Base-by-base conservation (phyloP, 768 basidiomycete species). In the Coprinopsis marcescibilis region DNA sequence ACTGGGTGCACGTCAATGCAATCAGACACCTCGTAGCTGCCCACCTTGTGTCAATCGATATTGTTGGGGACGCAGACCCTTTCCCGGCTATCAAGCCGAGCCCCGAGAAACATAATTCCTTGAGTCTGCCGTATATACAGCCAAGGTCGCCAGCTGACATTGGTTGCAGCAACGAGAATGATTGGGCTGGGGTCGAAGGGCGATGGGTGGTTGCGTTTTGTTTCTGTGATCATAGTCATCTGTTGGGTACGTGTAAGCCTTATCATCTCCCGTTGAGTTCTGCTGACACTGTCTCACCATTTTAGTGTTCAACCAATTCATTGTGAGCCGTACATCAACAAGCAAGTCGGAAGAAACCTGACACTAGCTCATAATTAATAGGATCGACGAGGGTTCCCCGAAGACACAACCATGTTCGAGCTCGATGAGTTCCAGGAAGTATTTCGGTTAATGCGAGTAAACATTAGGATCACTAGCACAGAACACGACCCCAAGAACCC, bases 181-280 rank as follows among this genome's bases (percentile, higher is more conserved):
- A 83, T 58, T 81, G 81, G 80, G 78, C 74, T 1, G 77, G 79
- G 2, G 61, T 86, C 0, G 66, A 67, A 25, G 85, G 84, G 0
- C 25, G 60, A 13, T 87, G 85, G 85, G 62, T 65, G 3, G 72
- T 79, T 11, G 72, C 76, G n/a, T 85, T 84, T 55, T 79, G 75
- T 43, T 87, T 83, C 55, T 72, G 76, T 43, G 83, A 87, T 57
- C 83, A 87, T 55, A 64, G 80, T 4, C 80, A 81, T 38, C 68
- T 87, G 29, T 54, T 83, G 33, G 63, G 83, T 86, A 55, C 60
- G 82, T 66, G 11, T 12, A 42, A 26, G 26, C 12, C 61, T 21
- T 54, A 57, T 43, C n/a, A 23, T 39, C 25, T 14, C n/a, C 32
- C 13, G 24, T 42, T 4, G 45, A 29, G 30, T 19, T 13, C 21